Evolutionary conservation across 768 basidiomycete genomes (phyloP), one percentile per base, ranked within the genome.

Genomic region (Gyrodon lividus): DNA sequence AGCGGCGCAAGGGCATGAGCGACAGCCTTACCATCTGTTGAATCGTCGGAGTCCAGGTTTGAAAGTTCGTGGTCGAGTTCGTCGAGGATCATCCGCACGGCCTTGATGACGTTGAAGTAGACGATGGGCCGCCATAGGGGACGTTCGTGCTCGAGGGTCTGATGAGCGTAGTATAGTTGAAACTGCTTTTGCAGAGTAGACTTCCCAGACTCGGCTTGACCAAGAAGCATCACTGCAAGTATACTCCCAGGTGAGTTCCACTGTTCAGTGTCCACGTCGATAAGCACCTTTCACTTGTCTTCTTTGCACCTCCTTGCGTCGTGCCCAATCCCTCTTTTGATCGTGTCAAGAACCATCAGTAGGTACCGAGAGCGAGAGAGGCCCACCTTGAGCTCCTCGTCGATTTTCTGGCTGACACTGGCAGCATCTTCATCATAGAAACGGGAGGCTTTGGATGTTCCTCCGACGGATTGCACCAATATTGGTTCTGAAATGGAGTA

Each of bases 131-230:
- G 78, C 90, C 91, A 92, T 4, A 81, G 82, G 0, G 83, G 78
- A 20, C 86, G 82, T 70, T 87, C 86, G 45, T 75, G 71, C 39
- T 91, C 86, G 31, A 92, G 78, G 0, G 83, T 73, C 51, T 79
- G 76, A 3, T 86, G 83, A 7, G 88, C 83, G 60, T 90, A 89
- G 69, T 83, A 86, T 1, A 91, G 75, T 62, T 92, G 88, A 61
- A 92, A 89, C 66, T 92, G 89, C 62, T 91, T 91, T 62, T 86
- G 87, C 12, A 92, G 75, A 2, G 90, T 92, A 2, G 88, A 89
- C 69, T 92, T 92, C 33, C 88, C 88, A 44, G 82, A 83, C 66
- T 88, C 88, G 52, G 88, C 87, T 62, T 91, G 88, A 16, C 88
- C 88, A 26, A 91, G 77, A 8, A 90, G 75, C 73, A 90, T 81